Evolutionary conservation across 306 rosid species (phyloP).

Genomic region (Quercus wislizeni): DNA sequence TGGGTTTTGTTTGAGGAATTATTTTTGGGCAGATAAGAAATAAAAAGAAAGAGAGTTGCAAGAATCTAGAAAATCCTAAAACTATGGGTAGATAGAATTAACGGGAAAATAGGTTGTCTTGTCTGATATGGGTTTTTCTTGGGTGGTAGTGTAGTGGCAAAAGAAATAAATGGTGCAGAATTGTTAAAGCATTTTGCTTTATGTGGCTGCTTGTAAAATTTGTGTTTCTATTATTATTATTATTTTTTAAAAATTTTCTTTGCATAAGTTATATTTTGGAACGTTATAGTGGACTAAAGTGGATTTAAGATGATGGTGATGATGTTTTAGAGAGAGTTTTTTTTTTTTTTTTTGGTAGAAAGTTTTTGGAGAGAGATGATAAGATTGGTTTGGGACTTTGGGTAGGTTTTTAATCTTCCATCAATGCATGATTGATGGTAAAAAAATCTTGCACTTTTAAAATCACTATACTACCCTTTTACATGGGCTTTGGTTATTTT

Average conservation of each 20-base stretch:
- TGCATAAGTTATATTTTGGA: not conserved
- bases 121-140: constrained; percentile 11
- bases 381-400: not conserved
- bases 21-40: not conserved
- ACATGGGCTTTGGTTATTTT: not conserved
- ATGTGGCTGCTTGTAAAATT: no score
- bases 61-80: constrained; percentile 14
- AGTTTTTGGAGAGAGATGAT: not conserved
- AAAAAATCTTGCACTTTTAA: not conserved
- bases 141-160: not conserved
- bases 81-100: not conserved
- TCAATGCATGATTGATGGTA: not conserved
- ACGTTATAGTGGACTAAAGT: not conserved
- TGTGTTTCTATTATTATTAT: no score
- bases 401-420: not conserved
- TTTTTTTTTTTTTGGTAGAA: not conserved
- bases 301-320: not conserved
- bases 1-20: constrained; percentile 18
- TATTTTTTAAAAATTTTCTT: not conserved
- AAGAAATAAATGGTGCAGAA: constrained; percentile 1
- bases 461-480: not conserved
- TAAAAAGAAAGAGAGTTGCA: not conserved
- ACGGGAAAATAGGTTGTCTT: constrained; percentile 30
- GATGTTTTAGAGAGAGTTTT: not conserved
- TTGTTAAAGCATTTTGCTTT: not conserved